Evolutionary conservation across 2,329 filamentous ascomycete species (phyloP), one percentile per base, ranked within the genome.

Genomic region (Teratosphaeria destructans): DNA sequence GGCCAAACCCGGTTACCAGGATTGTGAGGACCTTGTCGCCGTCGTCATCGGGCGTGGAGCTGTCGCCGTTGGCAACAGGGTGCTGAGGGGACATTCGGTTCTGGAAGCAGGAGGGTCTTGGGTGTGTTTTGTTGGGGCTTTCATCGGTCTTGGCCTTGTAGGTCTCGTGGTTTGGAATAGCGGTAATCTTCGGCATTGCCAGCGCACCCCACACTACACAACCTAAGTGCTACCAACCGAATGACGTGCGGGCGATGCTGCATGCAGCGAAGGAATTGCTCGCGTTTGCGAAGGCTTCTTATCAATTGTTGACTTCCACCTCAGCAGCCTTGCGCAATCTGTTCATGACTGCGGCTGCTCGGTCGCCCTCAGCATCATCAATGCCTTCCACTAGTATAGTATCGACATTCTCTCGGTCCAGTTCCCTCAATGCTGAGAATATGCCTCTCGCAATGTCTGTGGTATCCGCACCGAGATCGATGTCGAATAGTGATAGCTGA

Each of bases 341-440:
- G 58, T 81, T 81, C 78, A 81, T 81, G 23, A 81, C 73, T 3
- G 78, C 94, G 27, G 90, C 89, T 23, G 91, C 90, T 66, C 94
- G 86, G 71, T 94, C 89, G 35, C 88, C 85, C 61, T 87, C 84
- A 61, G 71, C 66, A 7, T 79, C 75, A 23, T 78, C 74, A 60
- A 96, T 88, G 2, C 93, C 93, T 72, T 99, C 94, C 11, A 97
- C 90, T 66, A 92, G 89, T 57, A 99, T 96, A 23, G 88, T 80
- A 70, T 94, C 86, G 3, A 90, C 90, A 34, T 85, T 83, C 63
- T 85, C 80, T 67, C 86, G 83, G 72, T 99, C 94, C 63, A 99
- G 81, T 66, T 92, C 89, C 57, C 94, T 81, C 58, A 99, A 77
- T 1, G 90, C 89, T 12, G 90, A 89, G 72, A 99, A 99, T 14